Percentiles rank a stretch among this genome's conserved stretches.
phyloP scores from a whole-genome alignment of 2,329 filamentous ascomycete species.

The Alternaria sp. region DNA sequence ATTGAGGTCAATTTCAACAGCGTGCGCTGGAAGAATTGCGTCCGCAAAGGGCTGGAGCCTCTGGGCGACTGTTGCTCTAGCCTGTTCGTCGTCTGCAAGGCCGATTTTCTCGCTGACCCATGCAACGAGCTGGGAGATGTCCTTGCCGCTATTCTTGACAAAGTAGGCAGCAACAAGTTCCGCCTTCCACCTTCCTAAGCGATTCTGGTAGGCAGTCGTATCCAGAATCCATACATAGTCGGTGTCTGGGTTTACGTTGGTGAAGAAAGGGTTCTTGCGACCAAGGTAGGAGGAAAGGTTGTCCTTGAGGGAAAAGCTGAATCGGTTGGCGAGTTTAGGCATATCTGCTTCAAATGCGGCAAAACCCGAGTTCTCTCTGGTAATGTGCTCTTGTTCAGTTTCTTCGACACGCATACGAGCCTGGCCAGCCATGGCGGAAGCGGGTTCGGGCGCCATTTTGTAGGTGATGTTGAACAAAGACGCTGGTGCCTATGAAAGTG shows the following conservation, averaged over 20 bases:
- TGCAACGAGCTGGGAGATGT: constrained; percentile 74
- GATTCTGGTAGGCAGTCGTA: constrained; percentile 78
- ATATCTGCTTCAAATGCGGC: constrained; percentile 49
- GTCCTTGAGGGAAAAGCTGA: constrained; percentile 50
- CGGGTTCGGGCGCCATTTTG: constrained; percentile 42
- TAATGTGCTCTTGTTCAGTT: constrained; percentile 45
- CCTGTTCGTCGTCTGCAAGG: constrained; percentile 61
- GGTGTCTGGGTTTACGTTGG: constrained; percentile 63
- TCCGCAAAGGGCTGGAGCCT: constrained; percentile 82
- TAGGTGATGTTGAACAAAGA: constrained; percentile 20
- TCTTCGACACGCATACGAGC: constrained; percentile 43
- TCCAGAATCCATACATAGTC: constrained; percentile 91
- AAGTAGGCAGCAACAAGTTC: constrained; percentile 88
- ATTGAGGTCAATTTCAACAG: constrained; percentile 70
- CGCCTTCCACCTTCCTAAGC: constrained; percentile 71
- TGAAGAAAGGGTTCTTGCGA: constrained; percentile 49
- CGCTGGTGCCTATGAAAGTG: constrained; percentile 33
- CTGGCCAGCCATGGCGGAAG: constrained; percentile 39
- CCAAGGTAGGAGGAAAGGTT: constrained; percentile 52
- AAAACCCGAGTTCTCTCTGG: constrained; percentile 41
- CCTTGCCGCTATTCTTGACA: constrained; percentile 72
- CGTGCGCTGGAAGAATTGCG: constrained; percentile 74
- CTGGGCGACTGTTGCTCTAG: constrained; percentile 68
- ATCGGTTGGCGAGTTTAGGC: constrained; percentile 45
- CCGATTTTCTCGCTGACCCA: constrained; percentile 75